Conservation (phyloP, 1,139 yeast genomes). For the Kodamaea arcana region DNA sequence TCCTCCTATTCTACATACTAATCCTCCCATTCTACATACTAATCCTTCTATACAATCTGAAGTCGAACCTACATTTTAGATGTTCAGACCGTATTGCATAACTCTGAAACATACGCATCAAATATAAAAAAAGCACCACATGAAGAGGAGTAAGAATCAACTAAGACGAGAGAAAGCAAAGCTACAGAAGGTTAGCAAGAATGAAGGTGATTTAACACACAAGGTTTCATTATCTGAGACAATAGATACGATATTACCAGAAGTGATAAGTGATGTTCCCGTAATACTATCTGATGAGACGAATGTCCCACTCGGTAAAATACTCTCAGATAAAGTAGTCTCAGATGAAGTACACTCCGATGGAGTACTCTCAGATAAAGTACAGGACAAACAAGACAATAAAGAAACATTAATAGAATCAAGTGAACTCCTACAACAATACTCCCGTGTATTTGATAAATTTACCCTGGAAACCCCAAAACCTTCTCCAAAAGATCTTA, state of each 20-base stretch:
- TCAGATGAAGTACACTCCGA: no score
- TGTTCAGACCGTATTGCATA: no score
- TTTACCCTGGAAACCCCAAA: conserved; percentile 32
- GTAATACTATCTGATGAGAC: neutral
- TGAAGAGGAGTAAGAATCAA: conserved; percentile 53
- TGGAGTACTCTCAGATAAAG: no score
- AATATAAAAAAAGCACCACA: no score
- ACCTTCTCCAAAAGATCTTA: conserved; percentile 10
- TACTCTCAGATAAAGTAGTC: neutral
- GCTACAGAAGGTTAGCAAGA: conserved; percentile 33
- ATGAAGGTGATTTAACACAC: conserved; percentile 4
- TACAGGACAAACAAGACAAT: no score
- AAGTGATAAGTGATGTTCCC: neutral
- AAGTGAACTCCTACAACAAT: conserved; percentile 29
- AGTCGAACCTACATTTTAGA: no score
- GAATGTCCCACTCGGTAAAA: neutral
- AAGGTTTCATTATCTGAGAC: no score
- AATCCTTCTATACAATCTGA: no score
- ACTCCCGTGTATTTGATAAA: conserved; percentile 37
- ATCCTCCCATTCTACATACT: no score
- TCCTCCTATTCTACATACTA: no score
- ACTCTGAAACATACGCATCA: no score
- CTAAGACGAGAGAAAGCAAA: conserved; percentile 60
- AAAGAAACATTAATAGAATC: no score
- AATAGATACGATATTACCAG: conserved; percentile 2